Evolutionary conservation across 129 eudicot genomes (phyloP).

Genomic region (Sambucus nigra): DNA sequence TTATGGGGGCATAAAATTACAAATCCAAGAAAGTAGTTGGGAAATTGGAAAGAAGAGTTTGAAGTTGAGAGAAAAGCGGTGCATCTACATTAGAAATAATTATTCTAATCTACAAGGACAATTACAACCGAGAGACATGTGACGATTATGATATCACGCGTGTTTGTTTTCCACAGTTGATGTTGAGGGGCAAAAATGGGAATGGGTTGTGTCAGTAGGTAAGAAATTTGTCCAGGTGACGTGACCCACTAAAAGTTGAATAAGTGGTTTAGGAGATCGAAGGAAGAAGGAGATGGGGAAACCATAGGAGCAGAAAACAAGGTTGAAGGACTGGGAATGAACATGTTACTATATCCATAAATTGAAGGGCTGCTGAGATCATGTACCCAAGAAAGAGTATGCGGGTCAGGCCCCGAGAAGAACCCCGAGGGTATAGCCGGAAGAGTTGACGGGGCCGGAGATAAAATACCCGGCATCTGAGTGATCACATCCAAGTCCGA

Average conservation of each 20-base stretch:
- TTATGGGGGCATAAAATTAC: no score
- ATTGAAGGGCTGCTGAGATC: constrained; percentile 13
- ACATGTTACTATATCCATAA: constrained; percentile 13
- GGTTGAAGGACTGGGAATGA: constrained; percentile 42
- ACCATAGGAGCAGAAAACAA: constrained; percentile 30
- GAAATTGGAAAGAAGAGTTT: no score
- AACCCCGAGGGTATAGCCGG: constrained; percentile 31
- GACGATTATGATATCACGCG: no score
- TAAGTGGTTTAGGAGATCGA: constrained; percentile 25
- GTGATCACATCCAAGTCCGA: constrained; percentile 28
- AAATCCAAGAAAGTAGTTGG: no score
- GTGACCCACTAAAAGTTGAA: constrained; percentile 49
- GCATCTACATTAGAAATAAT: no score
- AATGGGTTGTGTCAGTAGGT: no score
- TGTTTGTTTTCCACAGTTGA: no score
- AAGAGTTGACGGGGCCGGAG: constrained; percentile 51
- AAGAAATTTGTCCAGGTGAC: no score
- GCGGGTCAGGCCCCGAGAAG: constrained; percentile 34
- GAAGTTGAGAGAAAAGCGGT: no score
- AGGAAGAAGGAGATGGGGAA: constrained; percentile 39
- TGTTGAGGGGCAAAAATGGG: no score
- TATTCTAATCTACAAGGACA: no score
- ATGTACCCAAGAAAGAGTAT: constrained; percentile 4
- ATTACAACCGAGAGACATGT: no score
- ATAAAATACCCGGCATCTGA: constrained; percentile 36